A percentile compares a stretch with the other conserved stretches of the same genome.
phyloP scores from a whole-genome alignment of 2,329 filamentous ascomycete species.

The Calonectria fujianensis region DNA sequence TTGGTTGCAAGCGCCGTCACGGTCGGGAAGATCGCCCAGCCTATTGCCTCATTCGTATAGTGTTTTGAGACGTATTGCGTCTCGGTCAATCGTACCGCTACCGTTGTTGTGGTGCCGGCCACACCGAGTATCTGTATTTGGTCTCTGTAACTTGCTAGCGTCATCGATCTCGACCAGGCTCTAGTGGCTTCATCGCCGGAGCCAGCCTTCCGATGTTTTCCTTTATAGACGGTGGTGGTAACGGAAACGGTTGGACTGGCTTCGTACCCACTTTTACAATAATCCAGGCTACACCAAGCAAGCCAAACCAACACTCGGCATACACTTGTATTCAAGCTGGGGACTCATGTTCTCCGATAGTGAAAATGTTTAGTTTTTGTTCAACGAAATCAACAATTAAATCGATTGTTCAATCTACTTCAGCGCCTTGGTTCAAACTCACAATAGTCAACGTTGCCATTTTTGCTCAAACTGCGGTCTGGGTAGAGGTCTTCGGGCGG shows the following conservation, averaged over 20 bases:
- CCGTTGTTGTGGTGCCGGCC: not conserved
- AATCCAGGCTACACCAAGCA: too few relatives aligned
- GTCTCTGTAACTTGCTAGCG: not conserved
- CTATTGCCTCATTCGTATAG: not conserved
- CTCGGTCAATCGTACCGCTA: not conserved
- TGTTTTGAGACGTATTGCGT: not conserved
- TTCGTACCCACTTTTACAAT: not conserved
- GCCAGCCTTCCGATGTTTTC: not conserved
- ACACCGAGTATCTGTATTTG: not conserved
- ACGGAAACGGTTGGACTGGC: not conserved
- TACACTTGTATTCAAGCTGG: too few relatives aligned
- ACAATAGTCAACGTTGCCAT: not conserved
- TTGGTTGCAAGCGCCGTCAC: not conserved
- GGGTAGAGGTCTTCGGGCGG: not conserved
- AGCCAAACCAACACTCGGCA: too few relatives aligned
- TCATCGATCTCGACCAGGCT: not conserved
- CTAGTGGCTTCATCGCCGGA: too few relatives aligned
- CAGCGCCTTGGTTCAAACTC: accelerated
- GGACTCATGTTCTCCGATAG: too few relatives aligned
- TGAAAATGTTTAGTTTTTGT: too few relatives aligned
- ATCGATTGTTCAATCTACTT: too few relatives aligned
- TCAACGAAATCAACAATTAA: too few relatives aligned
- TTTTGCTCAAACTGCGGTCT: not conserved
- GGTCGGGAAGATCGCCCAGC: not conserved
- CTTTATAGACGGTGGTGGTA: not conserved